A percentile compares a stretch with the other conserved stretches of the same genome.
Evolutionary conservation across 163 green algal species (phyloP).

Genomic region (Coccomyxa subellipsoidea): DNA sequence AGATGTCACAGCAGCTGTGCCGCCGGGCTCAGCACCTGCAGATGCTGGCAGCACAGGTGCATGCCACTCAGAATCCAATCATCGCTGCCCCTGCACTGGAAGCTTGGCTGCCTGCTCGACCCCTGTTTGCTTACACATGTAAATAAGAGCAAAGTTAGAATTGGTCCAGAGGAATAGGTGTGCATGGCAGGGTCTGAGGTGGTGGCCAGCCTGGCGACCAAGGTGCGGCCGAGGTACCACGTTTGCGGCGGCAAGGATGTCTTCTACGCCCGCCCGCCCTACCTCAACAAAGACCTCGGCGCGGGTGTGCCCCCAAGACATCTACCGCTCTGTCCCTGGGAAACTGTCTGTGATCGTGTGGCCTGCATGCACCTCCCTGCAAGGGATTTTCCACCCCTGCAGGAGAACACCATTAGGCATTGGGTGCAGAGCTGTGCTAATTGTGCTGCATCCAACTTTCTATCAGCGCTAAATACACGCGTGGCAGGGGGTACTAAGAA

Average conservation of each 20-base stretch:
- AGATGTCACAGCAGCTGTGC: constrained; percentile 37
- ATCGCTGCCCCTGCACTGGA: background rate
- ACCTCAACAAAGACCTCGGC: constrained; percentile 77
- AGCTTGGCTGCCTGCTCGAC: background rate
- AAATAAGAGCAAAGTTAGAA: too few species aligned
- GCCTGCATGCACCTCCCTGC: too few species aligned
- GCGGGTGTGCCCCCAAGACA: constrained; percentile 48
- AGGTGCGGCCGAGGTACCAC: constrained; percentile 78
- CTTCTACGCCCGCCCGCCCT: constrained; percentile 68
- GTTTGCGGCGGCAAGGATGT: constrained; percentile 45
- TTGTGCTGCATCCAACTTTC: too few species aligned
- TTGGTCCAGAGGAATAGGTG: background rate
- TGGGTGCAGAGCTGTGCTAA: too few species aligned
- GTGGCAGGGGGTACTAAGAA: too few species aligned
- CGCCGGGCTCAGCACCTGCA: constrained; percentile 10
- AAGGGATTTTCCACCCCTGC: too few species aligned
- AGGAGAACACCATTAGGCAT: too few species aligned
- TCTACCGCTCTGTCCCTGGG: too few species aligned
- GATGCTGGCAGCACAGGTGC: background rate
- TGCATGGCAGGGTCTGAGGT: constrained; percentile 24
- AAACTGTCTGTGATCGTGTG: too few species aligned
- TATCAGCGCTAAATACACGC: too few species aligned
- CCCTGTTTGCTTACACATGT: too few species aligned
- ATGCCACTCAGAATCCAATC: background rate
- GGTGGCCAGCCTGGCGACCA: constrained; percentile 49